Conservation (phyloP, 2,329 filamentous ascomycete genomes). For the Fusarium pseudonygamai region DNA sequence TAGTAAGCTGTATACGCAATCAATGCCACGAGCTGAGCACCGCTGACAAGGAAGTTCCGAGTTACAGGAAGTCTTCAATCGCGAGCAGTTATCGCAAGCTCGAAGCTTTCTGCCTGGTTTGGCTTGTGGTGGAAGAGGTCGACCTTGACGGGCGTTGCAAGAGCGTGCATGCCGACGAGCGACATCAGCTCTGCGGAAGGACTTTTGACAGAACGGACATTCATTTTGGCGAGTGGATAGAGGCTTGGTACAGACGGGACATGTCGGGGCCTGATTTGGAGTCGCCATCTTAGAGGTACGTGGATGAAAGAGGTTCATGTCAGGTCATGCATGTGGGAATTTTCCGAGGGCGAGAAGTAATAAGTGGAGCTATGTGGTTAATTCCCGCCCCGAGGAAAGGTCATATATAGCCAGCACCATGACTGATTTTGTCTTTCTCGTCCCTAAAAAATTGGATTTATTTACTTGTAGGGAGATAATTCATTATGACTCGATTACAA, state of each 20-base stretch:
- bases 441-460: background rate
- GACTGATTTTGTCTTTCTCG: background rate
- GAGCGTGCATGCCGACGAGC: conserved; percentile 19
- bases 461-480: accelerated
- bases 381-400: background rate
- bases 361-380: conserved; percentile 22
- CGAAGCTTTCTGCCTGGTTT: conserved; percentile 25
- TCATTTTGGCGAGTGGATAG: background rate
- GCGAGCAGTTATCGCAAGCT: conserved; percentile 22
- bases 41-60: background rate
- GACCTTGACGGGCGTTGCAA: conserved; percentile 6
- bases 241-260: background rate
- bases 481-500: background rate
- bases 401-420: background rate
- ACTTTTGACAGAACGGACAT: conserved; percentile 28
- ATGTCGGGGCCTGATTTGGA: background rate
- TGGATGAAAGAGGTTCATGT: background rate
- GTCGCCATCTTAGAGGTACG: background rate
- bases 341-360: conserved; percentile 2
- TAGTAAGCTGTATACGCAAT: conserved; percentile 15
- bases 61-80: conserved; percentile 3
- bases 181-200: conserved; percentile 23
- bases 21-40: background rate
- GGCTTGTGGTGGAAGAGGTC: conserved; percentile 3
- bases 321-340: conserved; percentile 23